Evolutionary conservation across 2,329 filamentous ascomycete species (phyloP), one percentile per base, ranked within the genome.

Genomic region (Mycosphaerella sp.): DNA sequence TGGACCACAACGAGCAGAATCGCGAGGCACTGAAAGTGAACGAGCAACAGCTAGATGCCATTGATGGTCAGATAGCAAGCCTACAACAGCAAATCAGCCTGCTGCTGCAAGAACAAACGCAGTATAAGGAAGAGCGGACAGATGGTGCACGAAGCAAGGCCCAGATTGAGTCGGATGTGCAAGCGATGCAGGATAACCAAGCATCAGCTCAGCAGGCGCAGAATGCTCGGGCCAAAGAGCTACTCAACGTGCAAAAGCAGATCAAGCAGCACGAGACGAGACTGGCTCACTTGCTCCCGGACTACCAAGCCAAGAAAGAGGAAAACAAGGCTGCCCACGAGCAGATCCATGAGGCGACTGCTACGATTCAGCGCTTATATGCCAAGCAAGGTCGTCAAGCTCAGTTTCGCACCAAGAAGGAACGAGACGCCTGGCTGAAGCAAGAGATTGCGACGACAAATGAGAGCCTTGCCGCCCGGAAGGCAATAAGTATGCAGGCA

Each of bases 381-480:
- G 87, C 87, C 44, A 98, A 98, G 69, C 91, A 98, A 70, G 89
- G 86, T 39, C 85, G 91, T 41, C 89, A 86, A 59, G 85, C 86
- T 14, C 86, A 89, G 56, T 98, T 95, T 70, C 86, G 79, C 64
- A 94, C 82, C 68, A 95, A 95, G 73, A 79, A 81, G 7, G 89
- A 97, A 66, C 84, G 94, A 39, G 91, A 98, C 68, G 79, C 81
- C 32, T 96, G 82, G 76, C 75, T 98, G 44, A 82, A 81, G 54
- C 79, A 81, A 55, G 86, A 96, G 69, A 87, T 97, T 50, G 77
- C 86, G 40, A 86, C 94, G 32, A 80, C 90, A 48, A 86, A 89
- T 59, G 74, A 81, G 32, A 86, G 86, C 4, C 75, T 95, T 27
- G 85, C 84, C 32, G 84, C 82, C 13, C 86, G 94, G 60, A 93